Evolutionary conservation across 1,139 yeast species (phyloP).

Genomic region (Ogataea hybrid): DNA sequence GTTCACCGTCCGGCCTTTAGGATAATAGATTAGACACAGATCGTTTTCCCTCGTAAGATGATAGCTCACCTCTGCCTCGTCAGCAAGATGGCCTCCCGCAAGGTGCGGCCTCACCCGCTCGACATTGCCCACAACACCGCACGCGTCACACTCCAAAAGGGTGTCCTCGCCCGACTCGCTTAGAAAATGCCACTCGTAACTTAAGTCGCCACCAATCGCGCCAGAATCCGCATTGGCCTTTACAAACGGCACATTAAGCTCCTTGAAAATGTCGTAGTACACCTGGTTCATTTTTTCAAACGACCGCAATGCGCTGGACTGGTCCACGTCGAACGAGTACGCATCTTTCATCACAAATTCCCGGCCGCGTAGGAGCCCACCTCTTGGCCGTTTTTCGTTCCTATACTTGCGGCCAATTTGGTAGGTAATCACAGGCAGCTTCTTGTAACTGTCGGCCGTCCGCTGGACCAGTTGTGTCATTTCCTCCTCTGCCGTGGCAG

Average conservation of each 20-base stretch:
- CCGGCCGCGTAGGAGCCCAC: slow-evolving; percentile 82
- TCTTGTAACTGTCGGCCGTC: slow-evolving; percentile 54
- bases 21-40: slow-evolving; percentile 68
- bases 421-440: slow-evolving; percentile 70
- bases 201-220: slow-evolving; percentile 83
- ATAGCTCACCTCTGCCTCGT: slow-evolving; percentile 47
- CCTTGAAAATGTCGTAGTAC: slow-evolving; percentile 62
- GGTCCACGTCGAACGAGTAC: slow-evolving; percentile 72
- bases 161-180: slow-evolving; percentile 79
- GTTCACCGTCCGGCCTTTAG: slow-evolving; percentile 52
- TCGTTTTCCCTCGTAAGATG: slow-evolving; percentile 48
- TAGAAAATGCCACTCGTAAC: slow-evolving; percentile 88
- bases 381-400: slow-evolving; percentile 86
- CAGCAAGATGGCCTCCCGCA: slow-evolving; percentile 29
- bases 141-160: slow-evolving; percentile 60
- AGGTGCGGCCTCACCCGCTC: slow-evolving; percentile 52
- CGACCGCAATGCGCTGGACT: slow-evolving; percentile 55
- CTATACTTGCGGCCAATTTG: slow-evolving; percentile 85
- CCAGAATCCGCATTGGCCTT: slow-evolving; percentile 93
- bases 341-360: slow-evolving; percentile 96
- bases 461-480: slow-evolving; percentile 65
- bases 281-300: slow-evolving; percentile 63
- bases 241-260: slow-evolving; percentile 68
- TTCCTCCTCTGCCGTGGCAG: slow-evolving; percentile 95
- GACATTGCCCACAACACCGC: slow-evolving; percentile 65